A percentile compares a stretch with the other conserved stretches of the same genome.
Evolutionary conservation across 2,329 filamentous ascomycete species (phyloP).

Genomic region (Pseudogymnoascus sp.): DNA sequence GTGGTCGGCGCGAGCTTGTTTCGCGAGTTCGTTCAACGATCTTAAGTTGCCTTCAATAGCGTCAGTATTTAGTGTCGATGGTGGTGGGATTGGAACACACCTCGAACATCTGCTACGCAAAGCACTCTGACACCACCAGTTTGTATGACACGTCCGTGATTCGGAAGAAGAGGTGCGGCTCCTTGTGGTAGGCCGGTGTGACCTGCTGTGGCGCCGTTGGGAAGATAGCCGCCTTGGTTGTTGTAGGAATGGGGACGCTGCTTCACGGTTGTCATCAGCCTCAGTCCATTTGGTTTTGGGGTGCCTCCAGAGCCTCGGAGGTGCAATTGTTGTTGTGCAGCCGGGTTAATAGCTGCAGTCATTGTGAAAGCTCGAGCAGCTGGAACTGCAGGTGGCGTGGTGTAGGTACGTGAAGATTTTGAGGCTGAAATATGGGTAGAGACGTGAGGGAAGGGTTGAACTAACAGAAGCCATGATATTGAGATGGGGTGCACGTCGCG

Average conservation of each 20-base stretch:
- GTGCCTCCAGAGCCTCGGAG: background rate
- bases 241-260: conserved; percentile 28
- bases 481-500: conserved; percentile 10
- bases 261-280: conserved; percentile 16
- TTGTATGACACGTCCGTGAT: conserved; percentile 59
- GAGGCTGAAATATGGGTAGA: conserved; percentile 1
- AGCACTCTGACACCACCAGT: conserved; percentile 58
- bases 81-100: conserved; percentile 33
- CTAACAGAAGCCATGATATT: conserved; percentile 24
- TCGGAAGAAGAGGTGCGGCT: conserved; percentile 57
- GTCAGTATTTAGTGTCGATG: conserved; percentile 19
- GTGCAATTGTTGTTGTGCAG: background rate
- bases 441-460: conserved; percentile 13
- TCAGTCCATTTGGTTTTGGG: conserved; percentile 1
- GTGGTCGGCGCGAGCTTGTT: conserved; percentile 88
- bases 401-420: background rate
- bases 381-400: background rate
- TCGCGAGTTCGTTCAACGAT: conserved; percentile 93
- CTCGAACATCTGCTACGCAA: conserved; percentile 66
- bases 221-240: conserved; percentile 40
- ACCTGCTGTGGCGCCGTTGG: conserved; percentile 48
- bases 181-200: conserved; percentile 45
- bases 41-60: conserved; percentile 69
- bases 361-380: background rate
- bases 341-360: background rate